Evolutionary conservation across 202 grass and related monocot genomes (phyloP), one percentile per base, ranked within the genome.

Genomic region (Bolboschoenoplectus hybrid): DNA sequence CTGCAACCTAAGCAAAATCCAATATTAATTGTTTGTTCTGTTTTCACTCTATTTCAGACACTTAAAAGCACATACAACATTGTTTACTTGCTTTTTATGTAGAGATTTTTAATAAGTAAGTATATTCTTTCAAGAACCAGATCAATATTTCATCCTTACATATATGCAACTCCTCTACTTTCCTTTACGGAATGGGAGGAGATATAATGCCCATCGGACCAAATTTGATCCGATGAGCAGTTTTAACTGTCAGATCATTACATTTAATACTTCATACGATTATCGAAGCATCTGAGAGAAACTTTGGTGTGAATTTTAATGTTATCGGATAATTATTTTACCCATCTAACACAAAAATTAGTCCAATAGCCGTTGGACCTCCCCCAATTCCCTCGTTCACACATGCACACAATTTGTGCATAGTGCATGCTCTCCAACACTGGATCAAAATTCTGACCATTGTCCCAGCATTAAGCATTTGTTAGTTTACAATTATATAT

Each of bases 401-500:
- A 52, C 49, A 76, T 76, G 19, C 50, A 76, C 73, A 36, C 2
- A 36, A 77, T 17, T 39, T 41, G 26, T 62, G 53, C 36, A 19
- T 57, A 55, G 36, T 40, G 36, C 75, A 16, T 40, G 36, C 75
- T 80, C 60, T 60, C 75, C 35, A 34, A 80, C 75, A 36, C 19
- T n/a, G 35, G 55, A 80, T 60, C 19, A 43, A 55, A 38, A 77
- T 36, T 60, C 5, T 78, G 75, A 80, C 75, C 36, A 52, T 10
- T 60, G 75, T 80, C 32, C 55, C 14, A 61, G 75, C 53, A 80
- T 20, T n/a, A 41, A 61, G 75, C 53, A 80, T 20, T n/a, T 60
- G 36, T 60, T 78, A 80, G 53, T 80, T 61, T 41, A 40, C 14
- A 60, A 19, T 78, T 56, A 58, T 80, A 0, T 2, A 56, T 62